Percentiles rank a stretch among this genome's conserved stretches.
phyloP scores from a whole-genome alignment of 73 alveolate species.

The Stentor coeruleus region DNA sequence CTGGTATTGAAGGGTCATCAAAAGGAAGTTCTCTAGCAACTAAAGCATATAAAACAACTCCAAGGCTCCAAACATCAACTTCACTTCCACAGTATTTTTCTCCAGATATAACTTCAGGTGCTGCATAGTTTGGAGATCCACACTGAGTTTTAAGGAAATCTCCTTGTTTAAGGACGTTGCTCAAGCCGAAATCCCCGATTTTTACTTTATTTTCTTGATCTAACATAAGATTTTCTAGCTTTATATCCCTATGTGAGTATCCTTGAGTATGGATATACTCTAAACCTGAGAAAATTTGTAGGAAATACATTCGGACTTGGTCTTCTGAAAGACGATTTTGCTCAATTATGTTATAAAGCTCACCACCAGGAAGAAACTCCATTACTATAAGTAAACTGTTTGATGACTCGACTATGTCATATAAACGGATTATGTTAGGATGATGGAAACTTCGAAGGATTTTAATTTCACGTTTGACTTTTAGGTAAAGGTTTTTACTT shows the following conservation, averaged over 20 bases:
- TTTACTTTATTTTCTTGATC: slow-evolving; percentile 62
- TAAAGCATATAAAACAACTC: slow-evolving; percentile 83
- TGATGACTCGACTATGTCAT: slow-evolving; percentile 68
- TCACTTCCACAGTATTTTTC: slow-evolving; percentile 73
- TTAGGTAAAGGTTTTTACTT: slow-evolving; percentile 55
- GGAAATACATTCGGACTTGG: slow-evolving; percentile 63
- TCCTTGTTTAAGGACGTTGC: slow-evolving; percentile 66
- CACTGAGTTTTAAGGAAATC: slow-evolving; percentile 80
- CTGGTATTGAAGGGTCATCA: slow-evolving; percentile 69
- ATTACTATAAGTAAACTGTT: slow-evolving; percentile 47
- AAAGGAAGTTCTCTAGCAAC: slow-evolving; percentile 83
- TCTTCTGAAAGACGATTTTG: slow-evolving; percentile 65
- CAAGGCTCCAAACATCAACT: slow-evolving; percentile 85
- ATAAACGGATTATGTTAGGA: slow-evolving; percentile 79
- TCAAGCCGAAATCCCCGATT: slow-evolving; percentile 83
- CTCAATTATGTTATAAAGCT: slow-evolving; percentile 82
- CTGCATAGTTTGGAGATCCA: slow-evolving; percentile 95
- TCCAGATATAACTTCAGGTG: slow-evolving; percentile 93
- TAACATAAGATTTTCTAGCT: slow-evolving; percentile 73
- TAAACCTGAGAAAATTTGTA: slow-evolving; percentile 66
- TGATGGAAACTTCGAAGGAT: slow-evolving; percentile 69
- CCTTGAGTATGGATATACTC: slow-evolving; percentile 67
- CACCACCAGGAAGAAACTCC: slow-evolving; percentile 91
- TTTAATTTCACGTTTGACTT: slow-evolving; percentile 72
- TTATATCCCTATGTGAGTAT: slow-evolving; percentile 69